Conservation (phyloP, 2,329 filamentous ascomycete genomes). For the Lecanicillium sp. region DNA sequence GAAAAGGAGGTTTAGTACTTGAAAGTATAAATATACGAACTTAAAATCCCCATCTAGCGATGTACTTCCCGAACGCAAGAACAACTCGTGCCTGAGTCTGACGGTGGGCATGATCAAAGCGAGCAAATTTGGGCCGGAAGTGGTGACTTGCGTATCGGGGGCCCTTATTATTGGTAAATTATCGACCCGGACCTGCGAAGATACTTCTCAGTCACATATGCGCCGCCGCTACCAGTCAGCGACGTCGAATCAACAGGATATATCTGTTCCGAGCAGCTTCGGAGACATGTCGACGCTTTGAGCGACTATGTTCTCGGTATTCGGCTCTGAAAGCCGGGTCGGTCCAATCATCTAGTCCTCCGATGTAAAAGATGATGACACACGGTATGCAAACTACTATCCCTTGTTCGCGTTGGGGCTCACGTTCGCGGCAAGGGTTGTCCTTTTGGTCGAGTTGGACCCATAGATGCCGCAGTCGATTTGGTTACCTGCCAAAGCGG, state of each 20-base stretch:
- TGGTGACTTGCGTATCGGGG: neutral
- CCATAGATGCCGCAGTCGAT: conserved; percentile 23
- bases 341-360: conserved; percentile 16
- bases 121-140: neutral
- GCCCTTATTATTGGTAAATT: neutral
- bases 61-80: too few relatives aligned
- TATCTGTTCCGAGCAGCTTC: neutral
- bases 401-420: neutral
- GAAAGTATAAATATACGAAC: too few relatives aligned
- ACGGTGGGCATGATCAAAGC: too few relatives aligned
- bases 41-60: too few relatives aligned
- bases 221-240: neutral
- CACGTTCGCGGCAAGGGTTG: conserved; percentile 17
- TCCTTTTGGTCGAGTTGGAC: conserved; percentile 20
- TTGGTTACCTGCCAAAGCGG: conserved; percentile 19
- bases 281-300: neutral
- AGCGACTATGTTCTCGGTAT: neutral
- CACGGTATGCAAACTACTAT: conserved; percentile 20
- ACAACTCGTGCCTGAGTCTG: too few relatives aligned
- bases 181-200: neutral
- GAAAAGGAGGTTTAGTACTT: too few relatives aligned
- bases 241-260: neutral
- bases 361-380: conserved; percentile 21
- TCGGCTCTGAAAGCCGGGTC: neutral
- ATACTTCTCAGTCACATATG: neutral